Percentiles rank a stretch among this genome's conserved stretches.
Conservation (phyloP, 768 basidiomycete species). For the Suillus placidus region DNA sequence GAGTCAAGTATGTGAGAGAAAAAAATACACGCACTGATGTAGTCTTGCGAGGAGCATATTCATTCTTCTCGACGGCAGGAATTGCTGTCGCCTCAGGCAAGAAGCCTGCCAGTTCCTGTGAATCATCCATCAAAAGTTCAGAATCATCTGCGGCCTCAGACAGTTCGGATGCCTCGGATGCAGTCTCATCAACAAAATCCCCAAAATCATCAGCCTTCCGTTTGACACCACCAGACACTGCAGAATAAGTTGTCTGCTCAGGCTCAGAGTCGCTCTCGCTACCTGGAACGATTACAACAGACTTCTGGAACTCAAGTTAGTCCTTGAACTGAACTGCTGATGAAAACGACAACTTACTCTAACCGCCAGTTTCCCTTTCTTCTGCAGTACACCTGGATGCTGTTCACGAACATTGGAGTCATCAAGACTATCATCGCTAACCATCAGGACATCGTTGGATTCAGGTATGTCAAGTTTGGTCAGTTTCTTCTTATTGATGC, state of each 20-base stretch:
- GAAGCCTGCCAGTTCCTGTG: not conserved
- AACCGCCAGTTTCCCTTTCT: not conserved
- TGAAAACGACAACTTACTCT: not conserved
- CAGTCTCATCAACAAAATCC: not conserved
- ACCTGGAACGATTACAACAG: not conserved
- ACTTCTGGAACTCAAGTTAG: not conserved
- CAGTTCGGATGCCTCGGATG: not conserved
- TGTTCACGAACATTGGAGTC: not conserved
- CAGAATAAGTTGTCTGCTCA: not conserved
- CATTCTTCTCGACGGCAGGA: not conserved
- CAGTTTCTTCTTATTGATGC: not conserved
- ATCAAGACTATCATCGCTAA: not conserved
- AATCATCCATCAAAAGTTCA: not conserved
- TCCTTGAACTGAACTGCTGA: not conserved
- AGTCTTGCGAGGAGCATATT: not conserved
- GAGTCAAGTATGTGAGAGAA: not conserved
- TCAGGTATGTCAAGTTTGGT: not conserved
- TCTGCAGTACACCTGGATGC: not conserved
- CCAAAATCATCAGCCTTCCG: not conserved
- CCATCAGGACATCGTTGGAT: not conserved
- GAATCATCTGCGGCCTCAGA: not conserved
- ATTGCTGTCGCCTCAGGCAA: not conserved
- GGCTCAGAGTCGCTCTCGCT: not conserved
- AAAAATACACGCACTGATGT: not conserved
- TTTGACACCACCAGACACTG: constrained; percentile 5